Conservation (phyloP, 1,284 basidiomycete genomes). For the Polyporus tsugae region DNA sequence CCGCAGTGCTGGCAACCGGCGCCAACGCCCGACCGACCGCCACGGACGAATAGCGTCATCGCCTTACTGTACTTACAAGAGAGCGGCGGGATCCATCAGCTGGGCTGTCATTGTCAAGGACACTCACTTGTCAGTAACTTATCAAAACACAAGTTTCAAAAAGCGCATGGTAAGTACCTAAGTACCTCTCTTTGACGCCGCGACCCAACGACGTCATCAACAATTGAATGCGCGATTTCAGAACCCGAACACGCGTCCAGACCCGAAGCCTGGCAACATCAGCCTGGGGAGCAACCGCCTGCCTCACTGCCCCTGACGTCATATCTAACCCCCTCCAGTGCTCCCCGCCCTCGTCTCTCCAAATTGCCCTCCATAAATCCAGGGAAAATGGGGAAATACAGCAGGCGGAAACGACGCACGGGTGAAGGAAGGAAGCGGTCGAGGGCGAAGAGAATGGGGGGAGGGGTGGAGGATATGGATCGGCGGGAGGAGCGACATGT, state of each 20-base stretch:
- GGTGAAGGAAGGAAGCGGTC: background rate
- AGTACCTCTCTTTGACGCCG: too few species aligned
- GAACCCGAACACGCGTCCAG: background rate
- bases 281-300: background rate
- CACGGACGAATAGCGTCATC: background rate
- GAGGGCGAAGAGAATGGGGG: background rate
- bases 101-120: too few species aligned
- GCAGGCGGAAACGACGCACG: background rate
- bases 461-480: background rate
- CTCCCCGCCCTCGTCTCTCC: background rate
- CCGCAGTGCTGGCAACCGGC: too few species aligned
- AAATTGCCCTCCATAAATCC: background rate
- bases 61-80: too few species aligned
- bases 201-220: background rate
- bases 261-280: background rate
- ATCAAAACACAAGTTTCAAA: background rate
- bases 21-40: background rate
- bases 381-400: background rate
- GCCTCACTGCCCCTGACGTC: constrained; percentile 26
- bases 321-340: constrained; percentile 13
- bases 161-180: background rate
- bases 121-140: too few species aligned
- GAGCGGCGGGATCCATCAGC: too few species aligned
- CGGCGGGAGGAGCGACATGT: background rate
- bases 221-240: too few species aligned